These are phyloP conservation scores for Fusarium sp. DNA, from an alignment of 2,329 filamentous ascomycete species.

Conservation along the genomic window DNA sequence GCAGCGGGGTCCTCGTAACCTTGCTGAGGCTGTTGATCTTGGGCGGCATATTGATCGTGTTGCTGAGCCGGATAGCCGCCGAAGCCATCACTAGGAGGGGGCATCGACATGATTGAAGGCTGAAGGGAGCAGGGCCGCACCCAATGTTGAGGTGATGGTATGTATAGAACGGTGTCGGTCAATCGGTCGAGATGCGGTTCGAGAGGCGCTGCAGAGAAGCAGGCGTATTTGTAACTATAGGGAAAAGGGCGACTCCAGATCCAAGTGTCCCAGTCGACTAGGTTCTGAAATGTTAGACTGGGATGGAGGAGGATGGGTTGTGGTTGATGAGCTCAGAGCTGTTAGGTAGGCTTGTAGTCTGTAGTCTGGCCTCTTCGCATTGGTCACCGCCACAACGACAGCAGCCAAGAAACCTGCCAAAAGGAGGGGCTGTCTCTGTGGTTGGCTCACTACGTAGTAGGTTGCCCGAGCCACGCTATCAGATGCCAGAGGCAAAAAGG, in stretches of 20 bases:
- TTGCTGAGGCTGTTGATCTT: slow-evolving; percentile 58
- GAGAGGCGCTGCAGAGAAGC: slow-evolving; percentile 24
- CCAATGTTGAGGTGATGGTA: slow-evolving; percentile 35
- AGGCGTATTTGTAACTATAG: slow-evolving; percentile 10
- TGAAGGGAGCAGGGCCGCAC: slow-evolving; percentile 47
- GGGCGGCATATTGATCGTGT: slow-evolving; percentile 62
- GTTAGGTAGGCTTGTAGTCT: slow-evolving; percentile 26
- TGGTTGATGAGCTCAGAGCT: slow-evolving; percentile 48
- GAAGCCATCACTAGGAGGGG: slow-evolving; percentile 65
- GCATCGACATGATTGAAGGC: slow-evolving; percentile 66
- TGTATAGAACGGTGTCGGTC: slow-evolving; percentile 33
- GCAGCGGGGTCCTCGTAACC: slow-evolving; percentile 53
- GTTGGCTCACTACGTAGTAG: slow-evolving; percentile 2
- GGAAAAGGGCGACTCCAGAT: slow-evolving; percentile 28
- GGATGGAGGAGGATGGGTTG: slow-evolving; percentile 37
- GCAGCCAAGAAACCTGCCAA: slow-evolving; percentile 40
- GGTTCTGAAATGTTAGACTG: slow-evolving; percentile 35
- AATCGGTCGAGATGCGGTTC: slow-evolving; percentile 23
- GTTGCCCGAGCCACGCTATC: slow-evolving; percentile 39
- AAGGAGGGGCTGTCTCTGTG: slow-evolving; percentile 43
- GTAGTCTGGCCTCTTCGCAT: slow-evolving; percentile 49
- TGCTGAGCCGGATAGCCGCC: slow-evolving; percentile 42
- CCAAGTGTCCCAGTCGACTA: slow-evolving; percentile 43
- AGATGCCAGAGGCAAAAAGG: slow-evolving; percentile 37
- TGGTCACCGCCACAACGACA: slow-evolving; percentile 47